phyloP scores from a whole-genome alignment of 2,329 filamentous ascomycete genomes.

The Aspergillus viridinutans region DNA sequence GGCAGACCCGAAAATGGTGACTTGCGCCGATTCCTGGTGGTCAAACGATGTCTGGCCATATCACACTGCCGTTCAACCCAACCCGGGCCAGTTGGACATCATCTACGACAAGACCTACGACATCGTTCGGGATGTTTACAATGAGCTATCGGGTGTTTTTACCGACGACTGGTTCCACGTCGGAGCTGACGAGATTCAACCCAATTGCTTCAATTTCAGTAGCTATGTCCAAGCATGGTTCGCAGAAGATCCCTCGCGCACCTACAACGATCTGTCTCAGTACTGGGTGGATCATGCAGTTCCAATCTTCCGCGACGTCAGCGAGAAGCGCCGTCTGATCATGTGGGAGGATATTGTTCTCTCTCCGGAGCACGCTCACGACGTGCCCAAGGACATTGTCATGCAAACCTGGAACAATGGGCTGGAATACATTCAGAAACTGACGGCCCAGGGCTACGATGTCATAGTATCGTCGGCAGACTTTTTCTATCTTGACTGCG shows the following conservation, averaged over 20 bases:
- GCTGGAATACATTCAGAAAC: slow-evolving; percentile 48
- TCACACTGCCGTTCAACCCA: slow-evolving; percentile 55
- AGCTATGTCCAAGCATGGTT: slow-evolving; percentile 48
- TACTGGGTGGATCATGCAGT: slow-evolving; percentile 52
- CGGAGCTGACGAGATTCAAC: slow-evolving; percentile 53
- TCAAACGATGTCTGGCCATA: slow-evolving; percentile 54
- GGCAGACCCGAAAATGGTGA: slow-evolving; percentile 53
- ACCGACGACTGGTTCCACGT: slow-evolving; percentile 54
- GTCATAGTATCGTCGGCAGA: slow-evolving; percentile 55
- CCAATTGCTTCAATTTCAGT: slow-evolving; percentile 57
- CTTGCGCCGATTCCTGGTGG: slow-evolving; percentile 58
- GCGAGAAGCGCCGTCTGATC: slow-evolving; percentile 48
- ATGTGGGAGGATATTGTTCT: slow-evolving; percentile 56
- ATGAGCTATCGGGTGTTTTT: slow-evolving; percentile 50
- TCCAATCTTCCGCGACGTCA: slow-evolving; percentile 46
- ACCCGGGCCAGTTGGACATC: slow-evolving; percentile 55
- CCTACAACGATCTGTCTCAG: slow-evolving; percentile 51
- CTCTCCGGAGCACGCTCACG: slow-evolving; percentile 41
- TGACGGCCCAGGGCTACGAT: slow-evolving; percentile 49
- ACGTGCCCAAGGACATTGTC: slow-evolving; percentile 49
- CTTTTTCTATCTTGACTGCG: slow-evolving; percentile 56
- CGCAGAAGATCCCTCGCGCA: slow-evolving; percentile 46
- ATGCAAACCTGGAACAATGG: slow-evolving; percentile 56
- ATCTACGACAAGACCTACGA: slow-evolving; percentile 55
- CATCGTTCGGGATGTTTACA: slow-evolving; percentile 52